These are phyloP conservation scores for Alternaria brassicae DNA, from an alignment of 2,329 filamentous ascomycete genomes.

Conservation along the genomic window DNA sequence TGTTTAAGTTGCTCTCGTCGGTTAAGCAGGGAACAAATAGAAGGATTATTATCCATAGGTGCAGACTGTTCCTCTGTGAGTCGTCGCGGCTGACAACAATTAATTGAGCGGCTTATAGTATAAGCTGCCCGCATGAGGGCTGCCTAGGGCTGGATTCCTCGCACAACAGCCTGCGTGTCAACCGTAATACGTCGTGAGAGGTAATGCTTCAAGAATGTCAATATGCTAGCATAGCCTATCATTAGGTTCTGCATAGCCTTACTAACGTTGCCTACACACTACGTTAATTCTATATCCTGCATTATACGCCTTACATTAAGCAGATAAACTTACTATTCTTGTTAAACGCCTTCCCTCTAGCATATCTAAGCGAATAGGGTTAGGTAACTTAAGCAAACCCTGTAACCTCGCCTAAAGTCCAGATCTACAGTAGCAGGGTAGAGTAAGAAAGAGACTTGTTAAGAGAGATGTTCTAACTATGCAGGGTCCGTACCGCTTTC, in stretches of 20 bases:
- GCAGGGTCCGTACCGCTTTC: constrained; percentile 15
- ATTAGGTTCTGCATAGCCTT: constrained; percentile 44
- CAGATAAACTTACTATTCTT: constrained; percentile 41
- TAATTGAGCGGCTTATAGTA: constrained; percentile 28
- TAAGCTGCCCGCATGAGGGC: constrained; percentile 23
- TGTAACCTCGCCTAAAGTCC: constrained; percentile 42
- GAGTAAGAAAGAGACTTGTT: constrained; percentile 32
- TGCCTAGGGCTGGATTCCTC: constrained; percentile 17
- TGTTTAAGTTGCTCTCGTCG: constrained; percentile 20
- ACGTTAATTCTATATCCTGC: constrained; percentile 11
- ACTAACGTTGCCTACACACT: constrained; percentile 32
- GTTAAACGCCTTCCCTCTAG: constrained; percentile 49
- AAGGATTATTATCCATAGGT: constrained; percentile 22
- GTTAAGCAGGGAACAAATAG: constrained; percentile 16
- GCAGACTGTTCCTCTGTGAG: constrained; percentile 23
- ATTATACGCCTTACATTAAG: background rate
- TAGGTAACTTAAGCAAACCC: constrained; percentile 25
- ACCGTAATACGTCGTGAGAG: constrained; percentile 21
- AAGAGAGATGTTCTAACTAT: constrained; percentile 1
- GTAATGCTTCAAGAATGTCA: constrained; percentile 11
- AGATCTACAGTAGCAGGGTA: constrained; percentile 39
- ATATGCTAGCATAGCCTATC: constrained; percentile 25
- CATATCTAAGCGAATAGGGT: constrained; percentile 48
- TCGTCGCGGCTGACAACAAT: constrained; percentile 16
- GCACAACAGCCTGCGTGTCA: constrained; percentile 22